Percentiles rank a stretch among this genome's conserved stretches.
Evolutionary conservation across 306 rosid species (phyloP).

Genomic region (Begonia peltatifolia): DNA sequence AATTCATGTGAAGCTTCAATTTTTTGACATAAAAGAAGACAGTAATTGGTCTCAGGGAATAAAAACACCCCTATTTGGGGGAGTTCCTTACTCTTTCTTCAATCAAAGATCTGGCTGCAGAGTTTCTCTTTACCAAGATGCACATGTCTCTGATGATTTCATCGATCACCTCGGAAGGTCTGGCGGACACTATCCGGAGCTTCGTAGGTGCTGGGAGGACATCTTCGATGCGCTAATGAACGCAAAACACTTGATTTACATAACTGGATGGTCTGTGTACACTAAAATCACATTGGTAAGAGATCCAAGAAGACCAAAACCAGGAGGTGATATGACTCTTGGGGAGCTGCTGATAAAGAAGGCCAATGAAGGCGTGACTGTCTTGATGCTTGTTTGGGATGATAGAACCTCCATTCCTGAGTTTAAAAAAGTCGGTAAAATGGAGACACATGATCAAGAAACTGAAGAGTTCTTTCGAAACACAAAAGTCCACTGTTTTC

Average conservation of each 20-base stretch:
- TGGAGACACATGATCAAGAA: conserved; percentile 72
- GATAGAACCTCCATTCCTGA: conserved; percentile 51
- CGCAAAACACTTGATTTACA: conserved; percentile 54
- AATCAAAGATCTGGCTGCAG: conserved; percentile 46
- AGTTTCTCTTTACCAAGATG: conserved; percentile 74
- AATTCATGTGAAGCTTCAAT: conserved; percentile 38
- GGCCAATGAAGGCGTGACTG: conserved; percentile 59
- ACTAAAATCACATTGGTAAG: conserved; percentile 40
- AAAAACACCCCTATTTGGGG: conserved; percentile 16
- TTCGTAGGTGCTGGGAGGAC: conserved; percentile 66
- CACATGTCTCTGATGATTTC: conserved; percentile 26
- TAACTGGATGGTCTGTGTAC: conserved; percentile 68
- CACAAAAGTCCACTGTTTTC: conserved; percentile 44
- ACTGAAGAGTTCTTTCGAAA: conserved; percentile 36
- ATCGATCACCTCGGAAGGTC: neutral
- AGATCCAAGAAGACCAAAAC: conserved; percentile 11
- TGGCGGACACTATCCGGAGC: conserved; percentile 12
- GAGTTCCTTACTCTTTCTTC: conserved; percentile 58
- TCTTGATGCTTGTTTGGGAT: conserved; percentile 79
- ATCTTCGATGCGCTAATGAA: conserved; percentile 38
- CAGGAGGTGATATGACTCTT: conserved; percentile 22
- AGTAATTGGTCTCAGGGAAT: conserved; percentile 42
- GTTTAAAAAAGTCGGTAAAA: conserved; percentile 53
- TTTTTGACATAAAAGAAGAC: conserved; percentile 12
- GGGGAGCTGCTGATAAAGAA: conserved; percentile 62